These are phyloP conservation scores for Saccharomyces kudriavzevii DNA, from an alignment of 805 yeast species.

Conservation along the genomic window DNA sequence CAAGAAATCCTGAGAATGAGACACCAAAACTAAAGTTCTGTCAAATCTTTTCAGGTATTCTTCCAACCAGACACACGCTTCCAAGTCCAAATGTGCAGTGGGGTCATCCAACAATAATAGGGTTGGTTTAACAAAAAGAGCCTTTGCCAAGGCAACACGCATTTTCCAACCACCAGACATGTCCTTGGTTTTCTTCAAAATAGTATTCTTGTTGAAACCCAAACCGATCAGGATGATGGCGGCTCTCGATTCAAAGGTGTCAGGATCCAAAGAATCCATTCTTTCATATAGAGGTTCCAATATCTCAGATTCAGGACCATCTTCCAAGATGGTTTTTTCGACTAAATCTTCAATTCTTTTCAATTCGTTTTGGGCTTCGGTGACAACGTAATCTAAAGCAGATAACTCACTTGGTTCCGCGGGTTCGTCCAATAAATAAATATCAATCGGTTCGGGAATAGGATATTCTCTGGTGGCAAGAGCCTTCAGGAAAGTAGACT, in stretches of 20 bases:
- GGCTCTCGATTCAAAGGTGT: constrained; percentile 94
- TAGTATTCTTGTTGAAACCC: constrained; percentile 84
- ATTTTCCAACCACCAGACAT: constrained; percentile 99
- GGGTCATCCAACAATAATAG: constrained; percentile 93
- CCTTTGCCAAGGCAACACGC: constrained; percentile 98
- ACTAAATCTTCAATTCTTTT: constrained; percentile 85
- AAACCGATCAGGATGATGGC: constrained; percentile 93
- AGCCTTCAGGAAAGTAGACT: constrained; percentile 88
- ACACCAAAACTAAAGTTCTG: constrained; percentile 84
- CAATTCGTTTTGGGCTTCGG: constrained; percentile 90
- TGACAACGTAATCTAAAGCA: constrained; percentile 92
- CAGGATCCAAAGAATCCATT: constrained; percentile 91
- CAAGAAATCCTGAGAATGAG: constrained; percentile 98
- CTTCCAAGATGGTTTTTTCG: constrained; percentile 79
- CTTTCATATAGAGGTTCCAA: constrained; percentile 89
- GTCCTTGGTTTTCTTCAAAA: constrained; percentile 89
- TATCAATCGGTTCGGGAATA: constrained; percentile 83
- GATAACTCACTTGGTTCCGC: constrained; percentile 89
- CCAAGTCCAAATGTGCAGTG: constrained; percentile 97
- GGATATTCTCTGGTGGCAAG: constrained; percentile 96
- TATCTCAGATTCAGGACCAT: constrained; percentile 86
- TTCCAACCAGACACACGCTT: constrained; percentile 99
- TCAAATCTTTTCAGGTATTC: constrained; percentile 93
- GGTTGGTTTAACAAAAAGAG: constrained; percentile 96
- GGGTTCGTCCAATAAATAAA: constrained; percentile 92